A percentile compares a stretch with the other conserved stretches of the same genome.
Evolutionary conservation across 2,329 filamentous ascomycete genomes (phyloP).

Genomic region (Polychaeton citri): DNA sequence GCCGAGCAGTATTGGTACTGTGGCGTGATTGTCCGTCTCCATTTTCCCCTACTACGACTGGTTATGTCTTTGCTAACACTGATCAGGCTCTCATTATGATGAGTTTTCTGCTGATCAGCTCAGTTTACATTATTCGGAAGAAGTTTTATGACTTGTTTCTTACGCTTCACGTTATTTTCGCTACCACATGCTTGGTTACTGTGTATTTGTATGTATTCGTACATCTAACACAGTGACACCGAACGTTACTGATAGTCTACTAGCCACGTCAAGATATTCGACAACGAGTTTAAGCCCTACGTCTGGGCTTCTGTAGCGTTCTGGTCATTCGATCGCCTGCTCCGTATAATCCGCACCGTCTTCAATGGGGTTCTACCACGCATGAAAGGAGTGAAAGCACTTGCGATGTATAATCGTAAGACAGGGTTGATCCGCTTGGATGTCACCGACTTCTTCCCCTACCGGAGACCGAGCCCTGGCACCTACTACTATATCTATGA

Average conservation of each 20-base stretch:
- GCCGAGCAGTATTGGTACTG: conserved; percentile 37
- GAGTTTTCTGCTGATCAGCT: conserved; percentile 34
- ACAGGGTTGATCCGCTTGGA: conserved; percentile 37
- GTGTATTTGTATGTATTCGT: conserved; percentile 37
- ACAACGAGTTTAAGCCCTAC: conserved; percentile 34
- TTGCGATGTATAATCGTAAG: conserved; percentile 29
- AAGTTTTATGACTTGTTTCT: conserved; percentile 42
- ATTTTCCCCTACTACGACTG: neutral
- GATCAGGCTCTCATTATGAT: conserved; percentile 25
- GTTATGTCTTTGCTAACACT: neutral
- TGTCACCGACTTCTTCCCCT: conserved; percentile 23
- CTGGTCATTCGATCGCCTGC: conserved; percentile 37
- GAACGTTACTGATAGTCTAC: too few species aligned
- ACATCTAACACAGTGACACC: conserved; percentile 8
- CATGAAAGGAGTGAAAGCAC: conserved; percentile 17
- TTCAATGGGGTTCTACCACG: conserved; percentile 29
- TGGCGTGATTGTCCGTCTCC: conserved; percentile 35
- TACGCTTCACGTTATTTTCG: conserved; percentile 38
- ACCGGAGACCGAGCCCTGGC: conserved; percentile 28
- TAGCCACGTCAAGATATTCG: conserved; percentile 42
- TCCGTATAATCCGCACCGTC: conserved; percentile 32
- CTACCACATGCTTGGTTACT: conserved; percentile 35
- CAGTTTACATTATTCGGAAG: conserved; percentile 39
- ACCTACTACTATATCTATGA: conserved; percentile 40
- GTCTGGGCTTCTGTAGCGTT: conserved; percentile 38